A percentile compares a stretch with the other conserved stretches of the same genome.
Evolutionary conservation across 768 basidiomycete species (phyloP).

Genomic region (Roridomyces roridus): DNA sequence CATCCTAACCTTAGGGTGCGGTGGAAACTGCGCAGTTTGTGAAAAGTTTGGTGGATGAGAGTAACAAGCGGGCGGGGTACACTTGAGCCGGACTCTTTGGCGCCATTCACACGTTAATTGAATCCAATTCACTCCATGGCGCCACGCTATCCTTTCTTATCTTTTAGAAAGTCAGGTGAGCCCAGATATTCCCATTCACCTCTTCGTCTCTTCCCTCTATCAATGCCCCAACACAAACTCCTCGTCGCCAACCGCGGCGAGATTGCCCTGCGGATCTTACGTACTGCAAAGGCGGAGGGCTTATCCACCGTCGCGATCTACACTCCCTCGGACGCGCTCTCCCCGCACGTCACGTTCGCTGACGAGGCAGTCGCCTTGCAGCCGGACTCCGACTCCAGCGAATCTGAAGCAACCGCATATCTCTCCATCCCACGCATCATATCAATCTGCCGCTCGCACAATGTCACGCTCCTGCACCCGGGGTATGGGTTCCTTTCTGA

Average conservation of each 20-base stretch:
- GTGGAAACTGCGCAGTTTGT: slow-evolving; percentile 58
- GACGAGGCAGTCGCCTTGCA: slow-evolving; percentile 47
- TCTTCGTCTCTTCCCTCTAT: slow-evolving; percentile 6
- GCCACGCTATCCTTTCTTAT: no score
- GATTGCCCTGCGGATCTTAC: slow-evolving; percentile 69
- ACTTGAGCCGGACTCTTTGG: no score
- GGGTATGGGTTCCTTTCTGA: slow-evolving; percentile 75
- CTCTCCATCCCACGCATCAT: slow-evolving; percentile 45
- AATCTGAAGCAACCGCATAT: slow-evolving; percentile 53
- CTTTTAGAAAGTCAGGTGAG: not conserved
- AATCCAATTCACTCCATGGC: no score
- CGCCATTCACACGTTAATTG: no score
- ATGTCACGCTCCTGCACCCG: slow-evolving; percentile 62
- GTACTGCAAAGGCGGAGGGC: slow-evolving; percentile 57
- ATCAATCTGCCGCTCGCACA: slow-evolving; percentile 44
- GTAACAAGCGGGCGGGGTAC: slow-evolving; percentile 45
- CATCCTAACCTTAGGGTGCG: slow-evolving; percentile 45
- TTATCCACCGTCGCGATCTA: slow-evolving; percentile 65
- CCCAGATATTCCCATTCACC: not conserved
- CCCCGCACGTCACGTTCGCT: slow-evolving; percentile 63
- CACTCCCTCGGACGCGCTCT: slow-evolving; percentile 60
- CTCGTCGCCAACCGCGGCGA: slow-evolving; percentile 78
- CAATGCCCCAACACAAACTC: slow-evolving; percentile 55
- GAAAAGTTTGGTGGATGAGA: slow-evolving; percentile 61
- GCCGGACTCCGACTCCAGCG: not conserved